Evolutionary conservation across 164 flowering plant genomes (phyloP).

Genomic region (Vitis rupestris): DNA sequence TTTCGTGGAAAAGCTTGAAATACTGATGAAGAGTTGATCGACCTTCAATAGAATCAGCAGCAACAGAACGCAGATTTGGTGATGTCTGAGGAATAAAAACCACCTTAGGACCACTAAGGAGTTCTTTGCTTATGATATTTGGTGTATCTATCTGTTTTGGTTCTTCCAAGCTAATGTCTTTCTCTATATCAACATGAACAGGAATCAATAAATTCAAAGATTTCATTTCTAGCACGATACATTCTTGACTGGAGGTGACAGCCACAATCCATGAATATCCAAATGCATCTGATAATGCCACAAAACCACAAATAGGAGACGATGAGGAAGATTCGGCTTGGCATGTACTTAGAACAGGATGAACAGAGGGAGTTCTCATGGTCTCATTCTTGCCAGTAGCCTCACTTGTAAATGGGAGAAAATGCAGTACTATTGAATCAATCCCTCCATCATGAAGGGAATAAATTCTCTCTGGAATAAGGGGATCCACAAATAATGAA

Average conservation of each 20-base stretch:
- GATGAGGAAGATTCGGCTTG: slow-evolving; percentile 40
- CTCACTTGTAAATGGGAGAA: slow-evolving; percentile 90
- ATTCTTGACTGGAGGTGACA: slow-evolving; percentile 54
- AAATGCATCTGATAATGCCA: slow-evolving; percentile 72
- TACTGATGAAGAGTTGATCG: slow-evolving; percentile 86
- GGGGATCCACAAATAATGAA: slow-evolving; percentile 60
- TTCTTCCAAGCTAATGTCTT: slow-evolving; percentile 26
- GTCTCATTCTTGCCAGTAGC: slow-evolving; percentile 53
- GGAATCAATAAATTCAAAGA: slow-evolving; percentile 62
- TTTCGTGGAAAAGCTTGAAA: slow-evolving; percentile 85
- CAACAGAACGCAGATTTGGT: slow-evolving; percentile 56
- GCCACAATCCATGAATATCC: slow-evolving; percentile 92
- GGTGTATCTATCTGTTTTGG: slow-evolving; percentile 36
- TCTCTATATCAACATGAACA: slow-evolving; percentile 37
- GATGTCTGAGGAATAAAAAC: slow-evolving; percentile 62
- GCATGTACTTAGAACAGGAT: slow-evolving; percentile 70
- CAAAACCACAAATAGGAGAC: slow-evolving; percentile 62
- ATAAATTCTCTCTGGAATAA: slow-evolving; percentile 78
- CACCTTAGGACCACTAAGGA: slow-evolving; percentile 72
- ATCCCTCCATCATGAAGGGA: slow-evolving; percentile 78
- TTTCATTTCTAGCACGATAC: slow-evolving; percentile 75
- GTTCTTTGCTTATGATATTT: slow-evolving; percentile 82
- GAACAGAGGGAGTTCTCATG: slow-evolving; percentile 68
- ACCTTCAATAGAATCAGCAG: slow-evolving; percentile 95
- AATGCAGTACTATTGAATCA: slow-evolving; percentile 81